Evolutionary conservation across 2,329 filamentous ascomycete species (phyloP).

Genomic region (Achaetomium macrosporum): DNA sequence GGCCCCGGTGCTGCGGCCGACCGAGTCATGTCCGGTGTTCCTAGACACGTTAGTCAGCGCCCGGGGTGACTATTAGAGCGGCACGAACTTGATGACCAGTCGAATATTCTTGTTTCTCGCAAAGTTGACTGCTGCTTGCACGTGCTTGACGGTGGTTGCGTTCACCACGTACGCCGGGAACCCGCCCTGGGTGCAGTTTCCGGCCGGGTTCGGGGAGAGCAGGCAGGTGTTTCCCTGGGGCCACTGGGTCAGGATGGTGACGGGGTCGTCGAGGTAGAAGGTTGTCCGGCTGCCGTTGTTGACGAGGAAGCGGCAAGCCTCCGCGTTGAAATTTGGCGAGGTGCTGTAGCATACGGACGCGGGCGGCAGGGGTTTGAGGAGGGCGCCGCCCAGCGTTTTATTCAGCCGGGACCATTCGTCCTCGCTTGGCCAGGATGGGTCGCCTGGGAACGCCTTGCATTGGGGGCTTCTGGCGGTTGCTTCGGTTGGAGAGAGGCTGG

Average conservation of each 20-base stretch:
- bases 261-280: slow-evolving; percentile 31
- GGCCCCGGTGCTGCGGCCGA: slow-evolving; percentile 29
- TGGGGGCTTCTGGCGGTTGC: no score
- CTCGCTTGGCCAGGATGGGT: slow-evolving; percentile 7
- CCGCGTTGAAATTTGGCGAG: slow-evolving; percentile 23
- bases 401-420: slow-evolving; percentile 28
- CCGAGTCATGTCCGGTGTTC: slow-evolving; percentile 48
- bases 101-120: slow-evolving; percentile 35
- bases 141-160: slow-evolving; percentile 31
- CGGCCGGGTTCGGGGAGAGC: slow-evolving; percentile 20
- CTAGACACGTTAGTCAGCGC: neutral
- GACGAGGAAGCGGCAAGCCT: slow-evolving; percentile 26
- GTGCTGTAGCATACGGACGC: slow-evolving; percentile 29
- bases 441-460: slow-evolving; percentile 7
- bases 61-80: no score
- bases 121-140: slow-evolving; percentile 35
- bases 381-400: slow-evolving; percentile 25
- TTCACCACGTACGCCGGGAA: slow-evolving; percentile 35
- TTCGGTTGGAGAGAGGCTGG: no score
- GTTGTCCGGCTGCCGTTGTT: slow-evolving; percentile 10
- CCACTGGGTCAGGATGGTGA: slow-evolving; percentile 29
- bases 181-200: slow-evolving; percentile 32
- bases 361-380: slow-evolving; percentile 29
- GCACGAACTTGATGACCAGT: slow-evolving; percentile 35
- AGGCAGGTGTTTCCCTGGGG: slow-evolving; percentile 31